Base-by-base conservation (phyloP, 208 protist genomes). In the Phytomonas serpens region DNA sequence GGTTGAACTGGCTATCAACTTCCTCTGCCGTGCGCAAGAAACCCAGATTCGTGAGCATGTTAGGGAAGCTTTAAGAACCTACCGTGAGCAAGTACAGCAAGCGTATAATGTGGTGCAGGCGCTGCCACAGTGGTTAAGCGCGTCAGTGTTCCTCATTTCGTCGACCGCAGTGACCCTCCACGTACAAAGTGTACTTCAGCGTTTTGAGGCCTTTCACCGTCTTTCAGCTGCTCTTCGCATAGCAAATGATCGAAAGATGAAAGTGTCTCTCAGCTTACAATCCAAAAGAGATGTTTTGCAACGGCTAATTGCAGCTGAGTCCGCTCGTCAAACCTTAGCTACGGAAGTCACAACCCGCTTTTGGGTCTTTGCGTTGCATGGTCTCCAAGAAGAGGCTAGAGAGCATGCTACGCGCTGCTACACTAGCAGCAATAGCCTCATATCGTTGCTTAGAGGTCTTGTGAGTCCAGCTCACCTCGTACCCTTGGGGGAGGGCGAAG, bases 331-430 rank as follows among this genome's bases (percentile, higher is more conserved):
- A 33, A 16, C 38, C 14, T 67, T 73, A 47, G 80, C 81, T 5
- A 74, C 80, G 13, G 47, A 42, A 38, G 72, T 76, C 1, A 79
- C 89, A 61, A 74, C 80, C 64, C 79, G 79, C 32, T 82, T 82
- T 67, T 92, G 85, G 87, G 81, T 74, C 30, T 79, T 76, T 13
- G 71, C 79, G 34, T 72, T 93, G 69, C 86, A 84, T 23, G 90
- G 93, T 77, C 36, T 93, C 69, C 83, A 96, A 71, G 86, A 93
- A 32, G 90, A 93, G 73, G 78, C 77, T 23, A 80, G 80, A 38
- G 78, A 85, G 52, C 86, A 93, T 76, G 78, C 81, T 16, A 82
- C 79, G 30, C 84, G 87, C 27, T 86, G 80, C 69, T 71, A 82
- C 61, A 87, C 85, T 68, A 79, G 82, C 19, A 78, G 79, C 47